Base-by-base conservation (phyloP, 176 grass and related monocot species). In the Paspalum notatum region DNA sequence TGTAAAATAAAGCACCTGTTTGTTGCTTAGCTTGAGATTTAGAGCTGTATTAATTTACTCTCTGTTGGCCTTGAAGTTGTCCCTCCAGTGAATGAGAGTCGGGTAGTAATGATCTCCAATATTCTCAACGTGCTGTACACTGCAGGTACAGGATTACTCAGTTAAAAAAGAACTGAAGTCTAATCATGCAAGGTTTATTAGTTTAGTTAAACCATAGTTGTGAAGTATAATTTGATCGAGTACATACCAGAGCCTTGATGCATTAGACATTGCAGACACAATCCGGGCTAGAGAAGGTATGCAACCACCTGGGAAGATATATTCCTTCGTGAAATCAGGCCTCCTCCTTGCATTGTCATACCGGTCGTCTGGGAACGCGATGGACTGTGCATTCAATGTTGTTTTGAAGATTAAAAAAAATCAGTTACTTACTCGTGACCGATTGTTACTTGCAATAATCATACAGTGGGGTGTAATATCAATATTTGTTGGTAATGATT, bases 331-430 rank as follows among this genome's bases (percentile, higher is more conserved):
- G 69, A 94, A 94, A 27, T 87, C 89, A 6, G 92, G 87, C 25
- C 87, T 87, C 76, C 68, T 74, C 77, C 89, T 94, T 16, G 79
- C 80, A 43, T 89, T 85, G 47, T 89, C 84, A 8, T 94, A 94
- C 22, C 84, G 56, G 54, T 94, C 77, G 11, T 91, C 89, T 71
- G 84, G 87, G 52, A 91, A 64, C 0, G 92, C 80, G 20, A 85
- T 94, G 80, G 76, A 80, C 92, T 71, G 4, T 89, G 69, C 58
- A n/a, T n/a, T n/a, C n/a, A n/a, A n/a, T n/a, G n/a, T 52, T 52
- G 7, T 78, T 39, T 80, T 22, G 15, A 80, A 26, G 15, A 47
- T 62, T n/a, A 41, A 44, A 72, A 17, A 10, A 13, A 37, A 24
- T 62, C 62, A 62, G 56, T 9, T 32, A 7, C n/a, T n/a, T n/a